Percentiles rank a stretch among this genome's conserved stretches.
Conservation (phyloP, 2,329 filamentous ascomycete species). For the Amylocarpus encephaloides region DNA sequence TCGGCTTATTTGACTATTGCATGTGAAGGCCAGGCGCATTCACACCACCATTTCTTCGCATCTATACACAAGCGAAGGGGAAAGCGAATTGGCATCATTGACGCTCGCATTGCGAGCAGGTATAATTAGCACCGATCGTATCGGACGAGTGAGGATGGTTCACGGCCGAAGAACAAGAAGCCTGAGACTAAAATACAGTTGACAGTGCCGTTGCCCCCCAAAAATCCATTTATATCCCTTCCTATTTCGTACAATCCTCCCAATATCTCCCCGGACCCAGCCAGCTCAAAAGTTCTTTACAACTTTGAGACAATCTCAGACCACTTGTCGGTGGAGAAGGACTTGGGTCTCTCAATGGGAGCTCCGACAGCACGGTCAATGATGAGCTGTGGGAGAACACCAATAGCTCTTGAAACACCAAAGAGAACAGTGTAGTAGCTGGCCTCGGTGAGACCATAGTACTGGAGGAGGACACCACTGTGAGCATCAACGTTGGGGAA, state of each 20-base stretch:
- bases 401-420: conserved; percentile 94
- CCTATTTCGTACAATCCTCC: conserved; percentile 25
- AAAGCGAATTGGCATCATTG: no score
- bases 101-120: not conserved
- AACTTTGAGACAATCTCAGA: conserved; percentile 64
- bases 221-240: conserved; percentile 23
- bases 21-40: no score
- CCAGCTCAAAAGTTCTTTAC: not conserved
- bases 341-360: conserved; percentile 98
- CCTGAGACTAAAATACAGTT: conserved; percentile 31
- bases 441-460: conserved; percentile 98
- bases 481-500: conserved; percentile 98
- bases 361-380: conserved; percentile 96
- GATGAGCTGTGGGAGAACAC: conserved; percentile 98
- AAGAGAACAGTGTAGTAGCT: conserved; percentile 99
- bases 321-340: conserved; percentile 95
- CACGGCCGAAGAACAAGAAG: conserved; percentile 22
- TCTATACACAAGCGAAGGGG: no score
- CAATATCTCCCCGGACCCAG: conserved; percentile 1
- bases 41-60: no score
- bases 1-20: not conserved
- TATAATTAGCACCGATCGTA: conserved; percentile 3
- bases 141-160: conserved; percentile 11
- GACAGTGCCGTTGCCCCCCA: conserved; percentile 23
- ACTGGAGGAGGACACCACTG: conserved; percentile 98